phyloP scores from a whole-genome alignment of 140 eudicot species.

The Flaveria floridana region DNA sequence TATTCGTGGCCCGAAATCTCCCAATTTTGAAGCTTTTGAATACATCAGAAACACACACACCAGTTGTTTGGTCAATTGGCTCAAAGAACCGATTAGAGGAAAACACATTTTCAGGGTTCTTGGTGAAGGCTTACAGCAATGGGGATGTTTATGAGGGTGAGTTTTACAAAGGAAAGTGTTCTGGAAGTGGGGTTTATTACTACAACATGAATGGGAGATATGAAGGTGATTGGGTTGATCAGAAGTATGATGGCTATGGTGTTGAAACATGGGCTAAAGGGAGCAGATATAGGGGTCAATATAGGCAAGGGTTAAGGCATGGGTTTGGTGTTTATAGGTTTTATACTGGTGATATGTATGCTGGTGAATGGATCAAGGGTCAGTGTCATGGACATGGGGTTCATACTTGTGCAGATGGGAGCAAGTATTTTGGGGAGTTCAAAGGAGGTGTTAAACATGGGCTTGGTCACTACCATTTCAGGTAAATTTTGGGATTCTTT shows the following conservation, averaged over 20 bases:
- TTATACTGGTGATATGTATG: conserved; percentile 18
- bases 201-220: conserved; percentile 44
- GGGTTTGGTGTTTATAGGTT: conserved; percentile 22
- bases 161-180: conserved; percentile 46
- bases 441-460: conserved; percentile 22
- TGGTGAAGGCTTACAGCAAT: conserved; percentile 51
- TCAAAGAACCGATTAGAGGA: conserved; percentile 40
- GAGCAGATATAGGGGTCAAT: conserved; percentile 22
- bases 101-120: conserved; percentile 38
- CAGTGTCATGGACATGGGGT: conserved; percentile 18
- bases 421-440: conserved; percentile 12
- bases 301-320: conserved; percentile 14
- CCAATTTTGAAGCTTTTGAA: conserved; percentile 28
- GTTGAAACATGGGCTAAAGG: conserved; percentile 56
- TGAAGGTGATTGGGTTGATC: conserved; percentile 51
- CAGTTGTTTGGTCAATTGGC: conserved; percentile 81
- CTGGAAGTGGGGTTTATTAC: conserved; percentile 50
- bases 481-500: neutral
- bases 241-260: conserved; percentile 56
- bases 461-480: conserved; percentile 19
- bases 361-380: conserved; percentile 22
- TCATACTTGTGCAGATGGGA: conserved; percentile 14
- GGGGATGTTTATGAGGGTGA: conserved; percentile 52
- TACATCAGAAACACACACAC: conserved; percentile 24
- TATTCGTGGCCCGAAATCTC: conserved; percentile 29